Conservation (phyloP, 83 land plant genomes). For the Thuja plicata region DNA sequence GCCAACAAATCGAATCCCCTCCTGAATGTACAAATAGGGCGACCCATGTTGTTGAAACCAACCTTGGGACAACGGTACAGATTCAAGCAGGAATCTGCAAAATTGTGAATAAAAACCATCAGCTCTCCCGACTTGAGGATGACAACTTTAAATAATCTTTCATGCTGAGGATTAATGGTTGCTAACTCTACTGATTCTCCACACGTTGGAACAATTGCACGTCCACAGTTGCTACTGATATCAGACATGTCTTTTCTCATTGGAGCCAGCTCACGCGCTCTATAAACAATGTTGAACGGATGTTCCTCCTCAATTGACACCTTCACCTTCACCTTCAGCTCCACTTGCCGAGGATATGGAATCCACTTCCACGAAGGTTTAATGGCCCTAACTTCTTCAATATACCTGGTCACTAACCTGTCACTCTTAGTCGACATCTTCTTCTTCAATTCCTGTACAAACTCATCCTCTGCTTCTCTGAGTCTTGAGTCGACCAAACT, state of each 20-base stretch:
- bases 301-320: neutral
- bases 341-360: neutral
- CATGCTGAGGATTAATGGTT: neutral
- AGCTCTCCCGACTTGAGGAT: neutral
- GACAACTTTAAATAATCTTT: neutral
- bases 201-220: neutral
- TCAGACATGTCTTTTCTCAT: neutral
- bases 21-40: neutral
- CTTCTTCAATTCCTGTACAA: too few relatives aligned
- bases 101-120: neutral
- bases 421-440: too few relatives aligned
- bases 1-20: conserved; percentile 5
- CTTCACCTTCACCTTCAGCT: neutral
- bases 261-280: neutral
- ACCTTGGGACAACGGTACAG: neutral
- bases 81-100: neutral
- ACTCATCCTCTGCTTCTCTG: too few relatives aligned
- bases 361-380: too few relatives aligned
- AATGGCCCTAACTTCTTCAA: too few relatives aligned
- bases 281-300: neutral
- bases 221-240: neutral
- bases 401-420: too few relatives aligned
- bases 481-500: too few relatives aligned
- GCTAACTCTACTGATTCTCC: neutral
- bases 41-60: neutral